phyloP scores from a whole-genome alignment of 345 rosid species.

The Populus davidiana region DNA sequence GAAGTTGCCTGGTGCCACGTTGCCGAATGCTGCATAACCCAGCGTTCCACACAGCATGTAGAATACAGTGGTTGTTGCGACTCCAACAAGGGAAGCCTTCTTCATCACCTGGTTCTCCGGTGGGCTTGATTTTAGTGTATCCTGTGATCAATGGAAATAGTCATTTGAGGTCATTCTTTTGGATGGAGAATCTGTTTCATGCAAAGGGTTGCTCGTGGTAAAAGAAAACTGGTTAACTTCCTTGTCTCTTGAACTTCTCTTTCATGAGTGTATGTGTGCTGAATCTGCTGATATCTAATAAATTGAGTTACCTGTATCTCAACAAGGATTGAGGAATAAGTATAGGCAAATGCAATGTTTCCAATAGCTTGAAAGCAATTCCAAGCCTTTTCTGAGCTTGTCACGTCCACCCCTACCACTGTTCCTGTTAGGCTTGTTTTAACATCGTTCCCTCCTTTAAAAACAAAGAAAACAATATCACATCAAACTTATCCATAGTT shows the following conservation, averaged over 20 bases:
- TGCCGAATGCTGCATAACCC: constrained; percentile 17
- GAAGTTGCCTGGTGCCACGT: constrained; percentile 11
- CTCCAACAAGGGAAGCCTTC: constrained; percentile 6
- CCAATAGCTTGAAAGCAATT: constrained; percentile 20
- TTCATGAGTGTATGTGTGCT: too few relatives aligned
- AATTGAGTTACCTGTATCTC: constrained; percentile 18
- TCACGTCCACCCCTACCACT: constrained; percentile 28
- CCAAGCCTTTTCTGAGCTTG: constrained; percentile 33
- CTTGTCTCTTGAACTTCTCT: too few relatives aligned
- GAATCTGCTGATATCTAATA: not conserved
- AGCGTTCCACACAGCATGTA: constrained; percentile 8
- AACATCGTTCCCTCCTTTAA: constrained; percentile 20
- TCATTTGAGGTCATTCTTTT: not conserved
- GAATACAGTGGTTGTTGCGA: constrained; percentile 3
- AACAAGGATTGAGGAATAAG: constrained; percentile 10
- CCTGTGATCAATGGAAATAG: not conserved
- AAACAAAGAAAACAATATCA: not conserved
- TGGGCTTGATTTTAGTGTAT: constrained; percentile 7
- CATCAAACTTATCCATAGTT: not conserved
- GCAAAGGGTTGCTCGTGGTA: not conserved
- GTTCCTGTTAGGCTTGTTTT: constrained; percentile 44
- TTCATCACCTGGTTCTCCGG: constrained; percentile 12
- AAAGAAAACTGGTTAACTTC: not conserved
- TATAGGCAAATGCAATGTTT: constrained; percentile 21
- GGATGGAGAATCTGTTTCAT: not conserved